phyloP scores from a whole-genome alignment of 805 yeast species.

The Saccharomycopsis oosterbeekiorum region DNA sequence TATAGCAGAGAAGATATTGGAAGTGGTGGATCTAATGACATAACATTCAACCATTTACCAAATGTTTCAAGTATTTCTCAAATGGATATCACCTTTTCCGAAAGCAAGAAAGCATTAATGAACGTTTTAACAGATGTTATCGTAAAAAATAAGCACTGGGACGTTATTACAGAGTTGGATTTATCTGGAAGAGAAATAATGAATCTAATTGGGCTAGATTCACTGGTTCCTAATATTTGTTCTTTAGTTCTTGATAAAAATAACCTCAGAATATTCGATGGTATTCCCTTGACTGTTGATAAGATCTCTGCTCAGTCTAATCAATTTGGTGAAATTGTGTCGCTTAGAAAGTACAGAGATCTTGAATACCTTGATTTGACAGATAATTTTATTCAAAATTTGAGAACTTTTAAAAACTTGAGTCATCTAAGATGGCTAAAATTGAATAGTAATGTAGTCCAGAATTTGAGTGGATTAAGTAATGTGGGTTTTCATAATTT shows the following conservation, averaged over 20 bases:
- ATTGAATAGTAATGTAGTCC: conserved; percentile 15
- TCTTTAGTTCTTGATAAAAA: conserved; percentile 32
- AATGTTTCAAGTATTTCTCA: conserved; percentile 35
- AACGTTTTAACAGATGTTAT: conserved; percentile 33
- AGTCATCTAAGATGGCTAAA: conserved; percentile 31
- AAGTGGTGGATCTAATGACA: conserved; percentile 5
- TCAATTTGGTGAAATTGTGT: conserved; percentile 26
- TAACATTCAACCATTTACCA: conserved; percentile 15
- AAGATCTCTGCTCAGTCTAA: conserved; percentile 28
- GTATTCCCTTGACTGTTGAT: conserved; percentile 29
- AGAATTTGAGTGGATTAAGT: conserved; percentile 25
- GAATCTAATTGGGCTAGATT: conserved; percentile 32
- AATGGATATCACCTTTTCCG: conserved; percentile 36
- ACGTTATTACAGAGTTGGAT: conserved; percentile 27
- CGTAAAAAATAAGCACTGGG: conserved; percentile 32
- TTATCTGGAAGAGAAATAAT: conserved; percentile 27
- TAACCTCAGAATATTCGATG: conserved; percentile 30
- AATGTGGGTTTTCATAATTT: conserved; percentile 25
- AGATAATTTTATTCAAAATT: conserved; percentile 25
- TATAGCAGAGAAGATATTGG: not conserved
- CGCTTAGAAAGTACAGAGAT: conserved; percentile 19
- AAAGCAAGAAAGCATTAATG: conserved; percentile 32
- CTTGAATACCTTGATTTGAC: conserved; percentile 30
- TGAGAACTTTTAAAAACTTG: conserved; percentile 27
- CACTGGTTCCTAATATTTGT: conserved; percentile 33